These are phyloP conservation scores for Stagonosporopsis chrysanthemi DNA, from an alignment of 2,329 filamentous ascomycete genomes.

Conservation along the genomic window DNA sequence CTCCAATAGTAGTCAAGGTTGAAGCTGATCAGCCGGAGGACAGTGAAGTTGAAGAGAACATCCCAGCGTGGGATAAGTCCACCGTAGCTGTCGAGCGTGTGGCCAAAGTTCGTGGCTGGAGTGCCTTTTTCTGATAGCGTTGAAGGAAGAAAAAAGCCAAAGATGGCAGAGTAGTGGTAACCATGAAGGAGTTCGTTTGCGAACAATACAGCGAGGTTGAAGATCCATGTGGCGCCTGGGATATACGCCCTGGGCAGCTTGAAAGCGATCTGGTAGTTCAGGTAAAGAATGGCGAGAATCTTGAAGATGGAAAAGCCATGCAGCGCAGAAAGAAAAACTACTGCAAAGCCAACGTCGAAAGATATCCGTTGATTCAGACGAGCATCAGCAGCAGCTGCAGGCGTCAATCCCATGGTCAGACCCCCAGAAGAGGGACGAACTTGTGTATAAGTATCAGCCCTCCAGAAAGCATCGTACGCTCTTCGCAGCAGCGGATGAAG, in stretches of 20 bases:
- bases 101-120: constrained; percentile 66
- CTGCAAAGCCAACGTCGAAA: constrained; percentile 84
- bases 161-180: constrained; percentile 74
- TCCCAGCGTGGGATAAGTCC: constrained; percentile 93
- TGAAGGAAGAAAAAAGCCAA: constrained; percentile 58
- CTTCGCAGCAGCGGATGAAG: constrained; percentile 81
- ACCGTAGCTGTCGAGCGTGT: constrained; percentile 77
- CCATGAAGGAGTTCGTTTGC: constrained; percentile 85
- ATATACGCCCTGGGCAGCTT: constrained; percentile 73
- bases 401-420: constrained; percentile 52
- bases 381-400: constrained; percentile 61
- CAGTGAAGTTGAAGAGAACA: constrained; percentile 95
- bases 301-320: constrained; percentile 89
- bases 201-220: constrained; percentile 86
- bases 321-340: constrained; percentile 77
- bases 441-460: constrained; percentile 54
- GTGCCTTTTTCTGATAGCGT: constrained; percentile 52
- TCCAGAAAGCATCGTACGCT: constrained; percentile 67
- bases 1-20: constrained; percentile 98
- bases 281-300: constrained; percentile 77
- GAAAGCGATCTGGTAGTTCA: constrained; percentile 83
- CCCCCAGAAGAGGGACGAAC: constrained; percentile 48
- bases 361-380: constrained; percentile 70
- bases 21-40: constrained; percentile 92
- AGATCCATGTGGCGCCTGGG: constrained; percentile 82